Evolutionary conservation across 1,139 yeast genomes (phyloP).

Genomic region (Yamadazyma taylorii): DNA sequence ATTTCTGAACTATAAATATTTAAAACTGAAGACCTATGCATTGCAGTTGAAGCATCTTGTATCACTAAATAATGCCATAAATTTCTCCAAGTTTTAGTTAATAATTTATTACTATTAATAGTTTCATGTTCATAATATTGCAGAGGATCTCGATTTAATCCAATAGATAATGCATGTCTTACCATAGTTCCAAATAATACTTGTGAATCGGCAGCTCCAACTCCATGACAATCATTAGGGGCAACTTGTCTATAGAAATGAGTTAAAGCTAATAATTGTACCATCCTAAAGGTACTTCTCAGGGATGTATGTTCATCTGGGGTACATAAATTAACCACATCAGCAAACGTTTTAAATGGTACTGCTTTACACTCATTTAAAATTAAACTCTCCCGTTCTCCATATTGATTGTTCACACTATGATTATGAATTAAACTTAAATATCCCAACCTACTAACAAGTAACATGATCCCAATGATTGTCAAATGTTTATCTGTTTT

Average conservation of each 20-base stretch:
- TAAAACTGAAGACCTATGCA: constrained; percentile 36
- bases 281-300: constrained; percentile 35
- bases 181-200: constrained; percentile 39
- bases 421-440: constrained; percentile 42
- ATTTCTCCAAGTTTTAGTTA: constrained; percentile 37
- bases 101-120: constrained; percentile 27
- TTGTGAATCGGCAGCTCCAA: constrained; percentile 45
- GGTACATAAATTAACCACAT: constrained; percentile 32
- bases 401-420: constrained; percentile 27
- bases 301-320: constrained; percentile 29
- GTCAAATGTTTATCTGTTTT: constrained; percentile 34
- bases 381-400: constrained; percentile 28
- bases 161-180: constrained; percentile 44
- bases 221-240: constrained; percentile 47
- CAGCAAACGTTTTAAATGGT: constrained; percentile 24
- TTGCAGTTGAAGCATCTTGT: constrained; percentile 34
- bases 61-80: constrained; percentile 37
- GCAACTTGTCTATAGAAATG: constrained; percentile 39
- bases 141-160: constrained; percentile 45
- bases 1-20: constrained; percentile 27
- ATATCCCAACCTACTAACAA: constrained; percentile 38
- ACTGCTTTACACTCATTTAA: constrained; percentile 29
- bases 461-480: constrained; percentile 31
- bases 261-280: constrained; percentile 33
- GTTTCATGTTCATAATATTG: constrained; percentile 31